Evolutionary conservation across 2,329 filamentous ascomycete genomes (phyloP).

Genomic region (Mollisiaceae sp.): DNA sequence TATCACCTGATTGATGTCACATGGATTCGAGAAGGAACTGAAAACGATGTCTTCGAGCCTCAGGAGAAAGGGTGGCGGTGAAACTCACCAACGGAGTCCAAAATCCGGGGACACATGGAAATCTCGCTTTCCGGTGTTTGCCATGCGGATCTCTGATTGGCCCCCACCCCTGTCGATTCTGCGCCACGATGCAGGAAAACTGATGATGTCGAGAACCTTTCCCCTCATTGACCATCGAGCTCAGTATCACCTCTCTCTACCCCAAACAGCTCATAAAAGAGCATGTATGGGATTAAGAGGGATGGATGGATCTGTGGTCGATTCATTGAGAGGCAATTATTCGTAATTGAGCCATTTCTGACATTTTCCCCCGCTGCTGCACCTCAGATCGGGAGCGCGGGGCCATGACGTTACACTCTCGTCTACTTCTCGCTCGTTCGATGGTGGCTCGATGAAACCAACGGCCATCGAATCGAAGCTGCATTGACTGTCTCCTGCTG

Average conservation of each 20-base stretch:
- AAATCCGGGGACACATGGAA: constrained; percentile 20
- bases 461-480: not conserved
- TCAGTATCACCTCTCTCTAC: not conserved
- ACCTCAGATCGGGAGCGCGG: not conserved
- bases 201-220: constrained; percentile 9
- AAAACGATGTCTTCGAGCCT: not conserved
- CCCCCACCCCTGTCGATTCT: not conserved
- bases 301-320: not conserved
- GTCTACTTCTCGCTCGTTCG: not conserved
- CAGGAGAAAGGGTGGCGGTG: not conserved
- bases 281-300: not conserved
- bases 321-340: constrained; percentile 3
- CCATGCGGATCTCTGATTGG: not conserved
- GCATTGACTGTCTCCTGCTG: not conserved
- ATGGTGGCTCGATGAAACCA: constrained; percentile 8
- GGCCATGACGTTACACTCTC: not conserved
- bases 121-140: constrained; percentile 16
- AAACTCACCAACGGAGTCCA: not conserved
- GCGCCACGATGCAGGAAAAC: constrained; percentile 9
- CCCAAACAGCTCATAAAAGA: too few relatives aligned
- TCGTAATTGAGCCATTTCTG: not conserved
- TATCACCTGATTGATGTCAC: not conserved
- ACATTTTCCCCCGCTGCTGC: not conserved
- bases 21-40: too few relatives aligned
- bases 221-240: not conserved